Conservation (phyloP, 139 green algal species). For the Chlorokybus atmophyticus region DNA sequence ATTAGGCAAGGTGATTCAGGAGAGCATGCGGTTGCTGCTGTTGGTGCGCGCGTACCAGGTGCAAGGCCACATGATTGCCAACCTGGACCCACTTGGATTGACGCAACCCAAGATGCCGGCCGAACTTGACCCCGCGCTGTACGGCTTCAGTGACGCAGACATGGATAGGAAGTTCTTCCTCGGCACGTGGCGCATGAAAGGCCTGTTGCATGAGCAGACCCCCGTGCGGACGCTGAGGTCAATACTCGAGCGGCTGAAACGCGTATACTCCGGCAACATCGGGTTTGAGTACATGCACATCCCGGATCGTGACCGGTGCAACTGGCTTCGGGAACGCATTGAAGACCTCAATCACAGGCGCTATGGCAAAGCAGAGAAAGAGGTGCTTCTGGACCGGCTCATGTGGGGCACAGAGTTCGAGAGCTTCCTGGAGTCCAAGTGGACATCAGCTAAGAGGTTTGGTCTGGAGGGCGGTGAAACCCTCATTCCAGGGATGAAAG, state of each 20-base stretch:
- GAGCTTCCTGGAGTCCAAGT: constrained; percentile 91
- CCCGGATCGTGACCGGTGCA: constrained; percentile 73
- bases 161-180: constrained; percentile 95
- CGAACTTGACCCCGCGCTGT: constrained; percentile 68
- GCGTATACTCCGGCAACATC: constrained; percentile 75
- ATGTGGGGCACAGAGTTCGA: constrained; percentile 92
- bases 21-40: constrained; percentile 79
- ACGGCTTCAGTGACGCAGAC: constrained; percentile 86
- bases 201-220: constrained; percentile 76
- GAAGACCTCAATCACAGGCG: constrained; percentile 10
- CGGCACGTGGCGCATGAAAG: constrained; percentile 62
- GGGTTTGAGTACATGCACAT: constrained; percentile 99
- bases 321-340: constrained; percentile 74
- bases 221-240: constrained; percentile 69
- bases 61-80: constrained; percentile 49
- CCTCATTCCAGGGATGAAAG: constrained; percentile 90
- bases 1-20: constrained; percentile 87
- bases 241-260: constrained; percentile 63
- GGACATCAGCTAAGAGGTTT: constrained; percentile 38
- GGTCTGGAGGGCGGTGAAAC: constrained; percentile 69
- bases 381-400: constrained; percentile 79
- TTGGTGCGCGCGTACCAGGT: constrained; percentile 90
- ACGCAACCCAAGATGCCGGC: constrained; percentile 25
- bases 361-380: neutral
- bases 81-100: constrained; percentile 80